Conservation (phyloP, 1,139 yeast genomes). For the Geotrichum reessii region DNA sequence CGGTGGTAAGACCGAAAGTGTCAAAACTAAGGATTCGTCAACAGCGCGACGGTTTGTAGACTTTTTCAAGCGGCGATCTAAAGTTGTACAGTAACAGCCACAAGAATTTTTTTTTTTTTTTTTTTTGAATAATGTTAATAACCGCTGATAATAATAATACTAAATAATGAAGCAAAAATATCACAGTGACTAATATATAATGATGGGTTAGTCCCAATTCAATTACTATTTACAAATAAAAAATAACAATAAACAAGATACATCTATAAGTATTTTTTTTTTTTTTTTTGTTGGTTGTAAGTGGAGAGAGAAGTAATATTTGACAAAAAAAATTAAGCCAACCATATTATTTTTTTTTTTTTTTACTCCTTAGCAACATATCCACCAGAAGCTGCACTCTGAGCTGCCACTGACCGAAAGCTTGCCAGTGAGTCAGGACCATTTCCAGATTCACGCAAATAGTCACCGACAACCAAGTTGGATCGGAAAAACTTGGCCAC, state of each 20-base stretch:
- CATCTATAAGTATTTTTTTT: too few relatives aligned
- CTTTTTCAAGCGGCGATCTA: too few relatives aligned
- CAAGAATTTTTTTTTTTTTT: too few relatives aligned
- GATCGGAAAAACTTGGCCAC: constrained; percentile 66
- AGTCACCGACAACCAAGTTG: constrained; percentile 56
- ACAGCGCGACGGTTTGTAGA: too few relatives aligned
- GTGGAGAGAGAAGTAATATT: too few relatives aligned
- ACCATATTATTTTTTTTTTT: too few relatives aligned
- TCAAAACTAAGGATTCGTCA: too few relatives aligned
- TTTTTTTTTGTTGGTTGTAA: too few relatives aligned
- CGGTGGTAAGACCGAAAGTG: background rate
- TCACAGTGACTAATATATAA: background rate
- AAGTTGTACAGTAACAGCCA: background rate
- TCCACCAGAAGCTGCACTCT: background rate
- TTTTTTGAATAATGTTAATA: background rate
- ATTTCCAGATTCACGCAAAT: constrained; percentile 34
- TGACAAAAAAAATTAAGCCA: too few relatives aligned
- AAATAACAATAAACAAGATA: background rate
- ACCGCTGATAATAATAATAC: background rate
- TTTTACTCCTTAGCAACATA: background rate
- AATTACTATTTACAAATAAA: background rate
- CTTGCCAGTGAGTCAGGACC: constrained; percentile 24
- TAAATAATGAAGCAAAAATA: background rate
- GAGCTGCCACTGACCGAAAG: constrained; percentile 14
- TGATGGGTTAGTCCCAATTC: background rate